Percentiles rank a stretch among this genome's conserved stretches.
Evolutionary conservation across 257 asterid genomes (phyloP).

Genomic region (Solanum okadae): DNA sequence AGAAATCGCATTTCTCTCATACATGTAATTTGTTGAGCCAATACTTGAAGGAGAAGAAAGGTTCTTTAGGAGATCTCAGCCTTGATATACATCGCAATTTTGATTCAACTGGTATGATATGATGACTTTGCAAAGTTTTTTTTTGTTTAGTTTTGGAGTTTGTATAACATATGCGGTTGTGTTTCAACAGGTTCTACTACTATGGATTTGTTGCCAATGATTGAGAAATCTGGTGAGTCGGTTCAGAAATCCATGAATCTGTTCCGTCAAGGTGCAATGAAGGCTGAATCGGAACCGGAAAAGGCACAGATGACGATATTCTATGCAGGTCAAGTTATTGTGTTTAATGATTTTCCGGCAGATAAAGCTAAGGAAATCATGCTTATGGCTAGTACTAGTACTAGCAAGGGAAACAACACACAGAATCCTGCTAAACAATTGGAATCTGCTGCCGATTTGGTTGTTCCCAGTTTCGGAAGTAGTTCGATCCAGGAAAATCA

Average conservation of each 20-base stretch:
- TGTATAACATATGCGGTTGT: not conserved
- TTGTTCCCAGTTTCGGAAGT: not conserved
- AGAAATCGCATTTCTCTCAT: slow-evolving; percentile 55
- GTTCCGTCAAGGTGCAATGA: not conserved
- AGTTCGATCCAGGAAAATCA: slow-evolving; percentile 3
- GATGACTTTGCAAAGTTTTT: not conserved
- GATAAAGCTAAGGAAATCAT: slow-evolving; percentile 17
- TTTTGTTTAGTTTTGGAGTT: not conserved
- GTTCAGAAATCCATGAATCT: slow-evolving; percentile 3
- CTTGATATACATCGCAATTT: slow-evolving; percentile 37
- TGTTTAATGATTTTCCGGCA: slow-evolving; percentile 17
- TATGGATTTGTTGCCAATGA: slow-evolving; percentile 31
- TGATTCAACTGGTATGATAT: slow-evolving; percentile 30
- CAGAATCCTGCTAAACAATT: not conserved
- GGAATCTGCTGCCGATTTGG: slow-evolving; percentile 9
- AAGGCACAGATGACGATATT: slow-evolving; percentile 19
- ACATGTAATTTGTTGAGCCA: slow-evolving; percentile 64
- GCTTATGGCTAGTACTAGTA: slow-evolving; percentile 6
- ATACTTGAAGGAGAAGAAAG: slow-evolving; percentile 58
- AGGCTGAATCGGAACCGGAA: not conserved
- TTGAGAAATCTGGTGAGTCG: slow-evolving; percentile 17
- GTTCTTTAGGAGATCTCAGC: slow-evolving; percentile 54
- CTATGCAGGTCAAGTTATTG: slow-evolving; percentile 17
- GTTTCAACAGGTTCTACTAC: slow-evolving; percentile 26
- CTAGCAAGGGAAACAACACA: not conserved